Conservation (phyloP, 2,329 filamentous ascomycete genomes). For the Colletotrichum chlorophyti region DNA sequence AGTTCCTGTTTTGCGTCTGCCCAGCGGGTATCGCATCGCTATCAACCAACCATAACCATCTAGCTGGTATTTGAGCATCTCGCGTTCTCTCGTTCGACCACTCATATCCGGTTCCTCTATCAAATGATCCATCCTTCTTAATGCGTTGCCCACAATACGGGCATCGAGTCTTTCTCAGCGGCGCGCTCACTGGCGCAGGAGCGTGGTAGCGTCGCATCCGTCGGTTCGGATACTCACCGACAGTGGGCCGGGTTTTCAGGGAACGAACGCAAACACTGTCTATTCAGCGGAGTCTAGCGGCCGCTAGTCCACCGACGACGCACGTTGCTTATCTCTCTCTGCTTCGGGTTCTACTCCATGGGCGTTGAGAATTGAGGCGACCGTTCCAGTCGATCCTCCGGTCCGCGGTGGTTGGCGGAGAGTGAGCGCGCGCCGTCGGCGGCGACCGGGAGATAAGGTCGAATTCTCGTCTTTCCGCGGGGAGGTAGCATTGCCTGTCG, state of each 20-base stretch:
- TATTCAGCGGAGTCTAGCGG: constrained; percentile 23
- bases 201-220: constrained; percentile 9
- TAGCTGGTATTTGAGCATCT: neutral
- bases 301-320: neutral
- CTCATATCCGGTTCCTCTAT: neutral
- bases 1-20: no score
- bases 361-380: no score
- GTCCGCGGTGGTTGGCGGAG: constrained; percentile 3
- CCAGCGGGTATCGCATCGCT: neutral
- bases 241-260: neutral
- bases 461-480: neutral
- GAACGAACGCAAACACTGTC: neutral
- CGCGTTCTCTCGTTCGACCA: neutral
- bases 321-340: constrained; percentile 13
- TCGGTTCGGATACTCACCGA: constrained; percentile 16
- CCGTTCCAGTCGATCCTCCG: neutral
- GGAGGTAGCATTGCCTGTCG: neutral
- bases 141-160: neutral
- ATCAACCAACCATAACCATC: neutral
- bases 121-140: neutral
- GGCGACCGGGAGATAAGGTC: constrained; percentile 21
- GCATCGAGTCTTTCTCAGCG: neutral
- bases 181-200: neutral
- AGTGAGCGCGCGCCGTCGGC: neutral
- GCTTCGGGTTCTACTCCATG: neutral